phyloP scores from a whole-genome alignment of 371 early-diverging fungal genomes.

The Syncephalastrum racemosum region DNA sequence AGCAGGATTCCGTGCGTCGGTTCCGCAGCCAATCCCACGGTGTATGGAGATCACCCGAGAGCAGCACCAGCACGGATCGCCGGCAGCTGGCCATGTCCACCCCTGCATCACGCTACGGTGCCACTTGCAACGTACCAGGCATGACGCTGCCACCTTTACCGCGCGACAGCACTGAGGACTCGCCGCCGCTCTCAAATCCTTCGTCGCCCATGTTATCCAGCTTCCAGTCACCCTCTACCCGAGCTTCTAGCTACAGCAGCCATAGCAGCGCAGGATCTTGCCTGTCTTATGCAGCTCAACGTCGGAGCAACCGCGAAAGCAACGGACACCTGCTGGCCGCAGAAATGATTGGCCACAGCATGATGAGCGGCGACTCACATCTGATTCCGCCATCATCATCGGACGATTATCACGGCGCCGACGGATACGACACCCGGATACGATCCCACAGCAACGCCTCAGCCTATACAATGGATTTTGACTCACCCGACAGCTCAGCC shows the following conservation, averaged over 20 bases:
- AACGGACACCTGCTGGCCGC: conserved; percentile 29
- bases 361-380: conserved; percentile 6
- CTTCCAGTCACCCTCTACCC: conserved; percentile 13
- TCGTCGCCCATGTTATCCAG: conserved; percentile 36
- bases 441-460: conserved; percentile 61
- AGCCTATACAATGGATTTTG: too few relatives aligned
- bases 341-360: conserved; percentile 10
- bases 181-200: conserved; percentile 52
- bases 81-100: too few relatives aligned
- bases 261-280: conserved; percentile 11
- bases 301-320: conserved; percentile 1
- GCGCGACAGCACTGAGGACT: conserved; percentile 31
- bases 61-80: too few relatives aligned
- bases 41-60: neutral
- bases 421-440: conserved; percentile 29
- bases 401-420: neutral
- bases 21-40: conserved; percentile 10
- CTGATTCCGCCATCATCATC: neutral
- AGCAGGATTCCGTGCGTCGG: conserved; percentile 5
- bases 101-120: too few relatives aligned
- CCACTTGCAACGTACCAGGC: conserved; percentile 13
- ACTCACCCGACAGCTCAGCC: conserved; percentile 16
- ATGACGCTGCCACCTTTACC: conserved; percentile 54
- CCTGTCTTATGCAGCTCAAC: neutral
- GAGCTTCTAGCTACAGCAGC: conserved; percentile 7